Conservation (phyloP, 805 yeast genomes). For the Pichia scutulata region DNA sequence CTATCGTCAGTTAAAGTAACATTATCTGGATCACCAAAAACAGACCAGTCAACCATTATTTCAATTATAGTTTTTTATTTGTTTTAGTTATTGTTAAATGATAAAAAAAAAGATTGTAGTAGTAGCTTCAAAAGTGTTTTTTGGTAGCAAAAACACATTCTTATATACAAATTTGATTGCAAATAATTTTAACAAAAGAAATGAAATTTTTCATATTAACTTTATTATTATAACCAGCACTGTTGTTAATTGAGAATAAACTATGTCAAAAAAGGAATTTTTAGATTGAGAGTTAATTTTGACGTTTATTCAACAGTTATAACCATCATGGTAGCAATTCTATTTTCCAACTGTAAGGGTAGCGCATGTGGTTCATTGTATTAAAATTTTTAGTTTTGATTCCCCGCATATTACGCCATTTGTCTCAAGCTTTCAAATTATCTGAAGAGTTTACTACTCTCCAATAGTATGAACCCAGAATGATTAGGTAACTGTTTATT, state of each 20-base stretch:
- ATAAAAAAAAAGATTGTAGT: not conserved
- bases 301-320: not conserved
- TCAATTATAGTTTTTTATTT: not conserved
- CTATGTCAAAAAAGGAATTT: no score
- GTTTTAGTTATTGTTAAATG: not conserved
- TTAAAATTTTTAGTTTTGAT: not conserved
- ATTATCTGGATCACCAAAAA: slow-evolving; percentile 7
- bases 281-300: not conserved
- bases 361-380: no score
- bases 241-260: not conserved
- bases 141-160: not conserved
- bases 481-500: not conserved
- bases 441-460: not conserved
- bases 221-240: not conserved
- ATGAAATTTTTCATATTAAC: no score
- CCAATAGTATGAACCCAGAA: not conserved
- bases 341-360: not conserved
- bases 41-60: slow-evolving; percentile 12
- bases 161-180: not conserved
- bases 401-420: not conserved
- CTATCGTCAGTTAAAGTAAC: slow-evolving; percentile 9
- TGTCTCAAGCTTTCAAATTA: no score
- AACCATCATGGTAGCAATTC: not conserved
- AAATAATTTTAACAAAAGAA: no score
- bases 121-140: not conserved